Percentiles rank a stretch among this genome's conserved stretches.
Conservation (phyloP, 805 yeast species). For the Candida taoyuanica region DNA sequence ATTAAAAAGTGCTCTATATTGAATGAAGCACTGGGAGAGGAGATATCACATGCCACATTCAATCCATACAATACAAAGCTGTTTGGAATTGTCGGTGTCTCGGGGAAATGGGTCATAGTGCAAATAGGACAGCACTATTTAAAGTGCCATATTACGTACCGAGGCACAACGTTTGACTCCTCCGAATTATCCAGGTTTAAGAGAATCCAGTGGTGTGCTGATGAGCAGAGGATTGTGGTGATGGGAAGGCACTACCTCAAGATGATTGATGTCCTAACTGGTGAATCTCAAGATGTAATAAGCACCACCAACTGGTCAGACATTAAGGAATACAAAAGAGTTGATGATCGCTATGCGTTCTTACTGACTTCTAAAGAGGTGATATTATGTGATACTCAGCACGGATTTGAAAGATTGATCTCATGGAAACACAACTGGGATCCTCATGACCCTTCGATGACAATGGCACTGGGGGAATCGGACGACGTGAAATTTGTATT, state of each 20-base stretch:
- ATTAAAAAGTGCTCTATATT: slow-evolving; percentile 1
- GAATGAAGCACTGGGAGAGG: slow-evolving; percentile 27
- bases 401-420: slow-evolving; percentile 41
- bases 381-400: slow-evolving; percentile 41
- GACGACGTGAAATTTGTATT: slow-evolving; percentile 21
- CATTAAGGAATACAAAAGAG: slow-evolving; percentile 38
- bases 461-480: slow-evolving; percentile 31
- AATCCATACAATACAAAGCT: slow-evolving; percentile 37
- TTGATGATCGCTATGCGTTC: slow-evolving; percentile 36
- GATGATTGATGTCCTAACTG: slow-evolving; percentile 27
- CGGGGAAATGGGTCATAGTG: slow-evolving; percentile 49
- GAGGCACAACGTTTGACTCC: slow-evolving; percentile 31
- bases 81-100: slow-evolving; percentile 42
- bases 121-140: slow-evolving; percentile 10
- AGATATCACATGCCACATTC: slow-evolving; percentile 42
- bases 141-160: neutral
- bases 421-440: slow-evolving; percentile 73
- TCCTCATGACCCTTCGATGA: slow-evolving; percentile 49
- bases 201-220: slow-evolving; percentile 41
- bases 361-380: slow-evolving; percentile 66
- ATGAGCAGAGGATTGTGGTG: slow-evolving; percentile 28
- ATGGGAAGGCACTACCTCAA: slow-evolving; percentile 42
- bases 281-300: slow-evolving; percentile 28
- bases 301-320: slow-evolving; percentile 26
- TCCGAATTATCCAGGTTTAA: slow-evolving; percentile 55